These are phyloP conservation scores for Leucoagaricus sp. DNA, from an alignment of 1,284 basidiomycete genomes.

Conservation along the genomic window DNA sequence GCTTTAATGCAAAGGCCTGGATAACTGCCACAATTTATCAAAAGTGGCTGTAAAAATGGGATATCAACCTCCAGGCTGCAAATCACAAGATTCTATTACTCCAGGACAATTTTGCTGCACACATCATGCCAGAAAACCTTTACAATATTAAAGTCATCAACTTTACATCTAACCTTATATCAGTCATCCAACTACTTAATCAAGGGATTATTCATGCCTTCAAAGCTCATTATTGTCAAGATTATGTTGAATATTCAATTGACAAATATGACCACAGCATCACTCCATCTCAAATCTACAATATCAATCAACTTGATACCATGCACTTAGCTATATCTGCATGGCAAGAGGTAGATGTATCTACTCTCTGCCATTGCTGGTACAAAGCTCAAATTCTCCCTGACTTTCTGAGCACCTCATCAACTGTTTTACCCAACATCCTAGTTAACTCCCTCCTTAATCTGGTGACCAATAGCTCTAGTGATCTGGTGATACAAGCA, in stretches of 20 bases:
- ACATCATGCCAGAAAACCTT: background rate
- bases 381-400: slow-evolving; percentile 23
- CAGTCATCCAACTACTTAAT: slow-evolving; percentile 21
- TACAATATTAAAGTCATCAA: slow-evolving; percentile 12
- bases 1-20: slow-evolving; percentile 22
- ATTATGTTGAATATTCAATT: slow-evolving; percentile 27
- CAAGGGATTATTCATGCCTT: slow-evolving; percentile 32
- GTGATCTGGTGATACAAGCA: too few relatives aligned
- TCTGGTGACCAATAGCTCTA: too few relatives aligned
- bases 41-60: slow-evolving; percentile 27
- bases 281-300: slow-evolving; percentile 30
- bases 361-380: slow-evolving; percentile 26
- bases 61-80: slow-evolving; percentile 21
- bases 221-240: slow-evolving; percentile 31
- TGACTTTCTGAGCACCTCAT: too few relatives aligned
- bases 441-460: too few relatives aligned
- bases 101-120: slow-evolving; percentile 11
- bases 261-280: slow-evolving; percentile 29
- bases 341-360: slow-evolving; percentile 21
- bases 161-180: slow-evolving; percentile 19
- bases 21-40: slow-evolving; percentile 20
- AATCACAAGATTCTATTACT: slow-evolving; percentile 20
- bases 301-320: slow-evolving; percentile 34
- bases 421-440: too few relatives aligned
- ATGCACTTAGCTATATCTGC: slow-evolving; percentile 25